Base-by-base conservation (phyloP, 169 alveolate genomes). In the Ichthyophthirius multifiliis region DNA sequence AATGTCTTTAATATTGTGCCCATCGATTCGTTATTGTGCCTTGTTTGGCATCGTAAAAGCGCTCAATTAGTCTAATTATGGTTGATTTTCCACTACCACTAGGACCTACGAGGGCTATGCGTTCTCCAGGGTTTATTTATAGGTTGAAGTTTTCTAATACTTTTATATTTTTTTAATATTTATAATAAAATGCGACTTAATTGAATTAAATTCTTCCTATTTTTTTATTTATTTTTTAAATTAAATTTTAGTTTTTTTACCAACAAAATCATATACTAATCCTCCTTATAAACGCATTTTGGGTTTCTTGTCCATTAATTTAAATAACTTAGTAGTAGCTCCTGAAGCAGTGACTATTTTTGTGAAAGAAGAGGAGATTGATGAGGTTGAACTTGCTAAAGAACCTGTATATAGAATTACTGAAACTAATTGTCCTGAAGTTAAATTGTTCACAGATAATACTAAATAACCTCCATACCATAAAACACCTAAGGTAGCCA, bases 81-180 rank as follows among this genome's bases (percentile, higher is more conserved):
- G 99, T 97, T 31, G 99, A 95, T 83, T 98, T 98, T 27, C 99
- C 99, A 27, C 98, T 93, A 1, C 99, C 99, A 13, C 98, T 92
- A n/a, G 91, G 83, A 0, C 99, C 99, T 16, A 96, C 98, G 31
- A 98, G 88, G 43, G 98, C 99, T 3, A 97, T 90, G 20, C 89
- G 88, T 45, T 95, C 92, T 32, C 99, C 99, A 20, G 96, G 92
- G 20, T 92, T 77, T 13, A 96, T 88, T 31, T 82, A 74, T 63
- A 93, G 77, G 82, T 83, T 76, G 47, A 95, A 80, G 27, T 82
- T 88, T 5, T 89, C 23, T 15, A 79, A 27, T 18, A 64, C 62
- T 30, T 30, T 46, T 30, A 79, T 78, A 43, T 78, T 32, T 34
- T 46, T 37, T 37, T 78, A 48, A 0, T 75, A 43, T n/a, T 88